A percentile compares a stretch with the other conserved stretches of the same genome.
These are phyloP conservation scores for Torulaspora indica DNA, from an alignment of 805 yeast species.

Conservation along the genomic window DNA sequence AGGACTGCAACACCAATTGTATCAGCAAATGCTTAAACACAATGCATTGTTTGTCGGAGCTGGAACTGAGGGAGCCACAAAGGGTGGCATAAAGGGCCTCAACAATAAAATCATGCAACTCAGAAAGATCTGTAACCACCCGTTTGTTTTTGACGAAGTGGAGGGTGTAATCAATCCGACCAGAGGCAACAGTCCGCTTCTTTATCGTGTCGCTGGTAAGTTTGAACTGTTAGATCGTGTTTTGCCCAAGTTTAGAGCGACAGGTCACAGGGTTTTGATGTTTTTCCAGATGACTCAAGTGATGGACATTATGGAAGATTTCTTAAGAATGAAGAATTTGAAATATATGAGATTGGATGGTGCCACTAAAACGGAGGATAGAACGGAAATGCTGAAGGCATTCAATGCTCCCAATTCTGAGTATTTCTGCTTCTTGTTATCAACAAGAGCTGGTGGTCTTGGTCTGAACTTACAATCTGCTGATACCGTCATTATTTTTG, in stretches of 20 bases:
- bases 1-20: slow-evolving; percentile 63
- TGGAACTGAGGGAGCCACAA: slow-evolving; percentile 52
- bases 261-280: slow-evolving; percentile 74
- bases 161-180: slow-evolving; percentile 65
- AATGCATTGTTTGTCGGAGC: slow-evolving; percentile 63
- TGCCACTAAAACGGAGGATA: slow-evolving; percentile 77
- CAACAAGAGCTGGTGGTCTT: slow-evolving; percentile 87
- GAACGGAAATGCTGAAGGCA: slow-evolving; percentile 65
- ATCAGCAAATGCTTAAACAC: slow-evolving; percentile 72
- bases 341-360: slow-evolving; percentile 78
- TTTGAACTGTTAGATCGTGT: slow-evolving; percentile 73
- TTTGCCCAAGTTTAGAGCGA: slow-evolving; percentile 65
- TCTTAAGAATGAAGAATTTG: slow-evolving; percentile 58
- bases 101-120: slow-evolving; percentile 83
- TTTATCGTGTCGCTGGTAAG: slow-evolving; percentile 77
- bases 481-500: slow-evolving; percentile 80
- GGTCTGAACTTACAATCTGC: slow-evolving; percentile 85
- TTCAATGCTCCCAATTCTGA: slow-evolving; percentile 75
- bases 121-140: slow-evolving; percentile 82
- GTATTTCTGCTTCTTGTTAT: slow-evolving; percentile 70
- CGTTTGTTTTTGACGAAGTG: slow-evolving; percentile 79
- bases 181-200: slow-evolving; percentile 55
- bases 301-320: slow-evolving; percentile 88
- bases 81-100: slow-evolving; percentile 67
- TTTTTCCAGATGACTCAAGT: slow-evolving; percentile 88